Conservation (phyloP, 2,329 filamentous ascomycete species). For the Calonectria hawksworthii region DNA sequence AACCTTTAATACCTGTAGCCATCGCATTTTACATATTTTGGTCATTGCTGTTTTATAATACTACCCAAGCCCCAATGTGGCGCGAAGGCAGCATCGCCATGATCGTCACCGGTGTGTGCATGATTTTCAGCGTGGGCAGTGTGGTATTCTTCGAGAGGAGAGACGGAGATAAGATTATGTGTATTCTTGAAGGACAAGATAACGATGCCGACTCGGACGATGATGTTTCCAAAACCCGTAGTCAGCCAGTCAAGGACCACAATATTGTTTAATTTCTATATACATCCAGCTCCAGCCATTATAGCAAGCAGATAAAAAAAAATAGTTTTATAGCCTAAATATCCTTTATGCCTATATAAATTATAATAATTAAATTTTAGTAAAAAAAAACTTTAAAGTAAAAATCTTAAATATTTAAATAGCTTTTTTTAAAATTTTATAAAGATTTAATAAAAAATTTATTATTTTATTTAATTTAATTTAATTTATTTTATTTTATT, state of each 20-base stretch:
- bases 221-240: background rate
- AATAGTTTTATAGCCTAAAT: no score
- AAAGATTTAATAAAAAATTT: no score
- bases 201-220: background rate
- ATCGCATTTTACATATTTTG: conserved; percentile 30
- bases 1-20: background rate
- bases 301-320: no score
- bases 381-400: no score
- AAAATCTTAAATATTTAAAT: no score
- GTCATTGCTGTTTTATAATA: conserved; percentile 26
- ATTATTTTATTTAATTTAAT: no score
- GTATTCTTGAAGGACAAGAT: background rate
- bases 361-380: no score
- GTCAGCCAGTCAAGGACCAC: background rate
- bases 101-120: conserved; percentile 9
- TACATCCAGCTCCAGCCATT: no score
- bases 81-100: conserved; percentile 29
- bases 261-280: background rate
- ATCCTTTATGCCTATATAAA: no score
- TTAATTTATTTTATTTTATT: no score
- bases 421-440: no score
- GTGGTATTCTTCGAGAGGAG: background rate
- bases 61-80: conserved; percentile 24
- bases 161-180: background rate
- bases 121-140: background rate